Base-by-base conservation (phyloP, 2,329 filamentous ascomycete genomes). In the Phoma sp. region DNA sequence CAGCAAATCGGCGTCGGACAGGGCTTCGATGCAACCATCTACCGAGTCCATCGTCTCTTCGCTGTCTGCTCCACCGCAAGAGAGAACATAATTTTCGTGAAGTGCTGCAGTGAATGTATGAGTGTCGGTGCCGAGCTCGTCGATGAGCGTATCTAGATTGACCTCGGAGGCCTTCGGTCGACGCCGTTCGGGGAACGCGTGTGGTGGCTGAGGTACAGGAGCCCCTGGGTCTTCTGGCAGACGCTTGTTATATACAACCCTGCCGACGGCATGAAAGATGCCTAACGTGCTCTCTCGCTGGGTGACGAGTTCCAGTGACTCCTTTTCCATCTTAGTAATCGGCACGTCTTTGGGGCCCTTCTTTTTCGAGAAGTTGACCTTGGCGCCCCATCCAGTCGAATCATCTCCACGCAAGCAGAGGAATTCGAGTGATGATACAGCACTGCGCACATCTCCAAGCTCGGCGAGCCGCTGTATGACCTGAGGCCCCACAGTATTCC, bases 171-270 rank as follows among this genome's bases (percentile, higher is more conserved):
- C 62, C 58, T 79, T 81, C 7, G 73, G 70, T 46, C 80, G 74
- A 29, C 72, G 69, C 46, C 76, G 72, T 48, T 80, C 76, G 0
- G 80, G 77, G 27, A 81, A 75, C 66, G 78, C 80, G 36, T 74
- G 67, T 19, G 80, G 79, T 13, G 81, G 80, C 45, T 81, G 79
- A 7, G 74, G 66, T 35, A 74, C 57, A 3, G 76, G 63, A 13
- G 48, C 38, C 19, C 50, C 55, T 39, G 70, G 66, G 39, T 73
- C 64, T 12, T 81, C 76, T 4, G 74, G 72, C 25, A 89, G 84
- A 40, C 95, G 85, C 73, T 97, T 99, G 78, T 99, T 99, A 78
- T 98, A 96, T 0, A 98, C 88, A 2, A 99, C 91, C 72, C 95
- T 97, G 3, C 94, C 95, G 12, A 98, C 90, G 0, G 95, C 92